A percentile compares a stretch with the other conserved stretches of the same genome.
Evolutionary conservation across 768 basidiomycete genomes (phyloP).

Genomic region (Sporobolomyces pararoseus): DNA sequence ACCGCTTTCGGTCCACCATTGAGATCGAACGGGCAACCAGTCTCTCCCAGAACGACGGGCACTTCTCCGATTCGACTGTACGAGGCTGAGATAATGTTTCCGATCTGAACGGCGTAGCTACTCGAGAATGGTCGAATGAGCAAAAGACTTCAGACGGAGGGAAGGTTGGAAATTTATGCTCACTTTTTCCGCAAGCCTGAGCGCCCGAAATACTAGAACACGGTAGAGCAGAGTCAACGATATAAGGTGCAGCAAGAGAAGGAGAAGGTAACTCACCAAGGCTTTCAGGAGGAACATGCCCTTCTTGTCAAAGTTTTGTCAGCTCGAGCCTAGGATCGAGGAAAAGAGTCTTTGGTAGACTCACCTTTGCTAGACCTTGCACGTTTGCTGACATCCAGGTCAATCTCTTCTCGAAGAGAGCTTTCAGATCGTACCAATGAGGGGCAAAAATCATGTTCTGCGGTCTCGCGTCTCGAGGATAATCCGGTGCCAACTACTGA

Average conservation of each 20-base stretch:
- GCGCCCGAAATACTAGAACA: constrained; percentile 41
- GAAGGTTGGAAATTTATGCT: too few species aligned
- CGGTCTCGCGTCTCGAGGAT: constrained; percentile 56
- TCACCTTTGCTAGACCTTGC: constrained; percentile 79
- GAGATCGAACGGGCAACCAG: constrained; percentile 94
- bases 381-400: constrained; percentile 86
- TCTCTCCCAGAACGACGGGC: constrained; percentile 85
- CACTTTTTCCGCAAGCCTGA: constrained; percentile 39
- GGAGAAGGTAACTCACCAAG: constrained; percentile 19
- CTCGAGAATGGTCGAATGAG: too few species aligned
- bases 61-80: constrained; percentile 69
- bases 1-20: constrained; percentile 64
- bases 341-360: constrained; percentile 31
- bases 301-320: background rate
- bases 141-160: too few species aligned
- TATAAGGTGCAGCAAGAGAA: background rate
- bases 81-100: constrained; percentile 67
- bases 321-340: background rate
- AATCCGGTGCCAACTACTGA: background rate
- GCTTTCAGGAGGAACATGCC: constrained; percentile 39
- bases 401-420: constrained; percentile 75
- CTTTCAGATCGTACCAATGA: constrained; percentile 88
- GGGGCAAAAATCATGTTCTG: constrained; percentile 67
- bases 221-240: background rate
- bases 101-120: constrained; percentile 69